Evolutionary conservation across 106 monocot genomes (phyloP), one percentile per base, ranked within the genome.

Genomic region (Agapanthus africanus): DNA sequence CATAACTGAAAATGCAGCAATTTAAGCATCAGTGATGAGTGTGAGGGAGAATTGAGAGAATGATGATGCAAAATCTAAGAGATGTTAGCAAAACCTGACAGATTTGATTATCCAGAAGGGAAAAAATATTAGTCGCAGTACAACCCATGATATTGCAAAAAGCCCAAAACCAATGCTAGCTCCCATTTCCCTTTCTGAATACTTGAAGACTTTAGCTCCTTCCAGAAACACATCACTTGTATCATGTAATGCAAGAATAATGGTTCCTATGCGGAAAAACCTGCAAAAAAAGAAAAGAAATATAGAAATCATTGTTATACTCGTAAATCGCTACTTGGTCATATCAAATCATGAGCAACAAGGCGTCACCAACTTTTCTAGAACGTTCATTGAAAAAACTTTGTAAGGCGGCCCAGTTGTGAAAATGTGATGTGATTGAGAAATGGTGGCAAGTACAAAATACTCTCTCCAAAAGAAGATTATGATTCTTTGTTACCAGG

Each of bases 161-260:
- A 86, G 68, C 25, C 83, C 95, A 74, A 95, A 95, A 67, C 66
- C 79, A 4, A 88, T 31, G 73, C 95, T 95, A 67, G 95, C 95
- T 37, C 60, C 83, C 7, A 82, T 71, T 71, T 95, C 95, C 63
- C 82, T 79, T 69, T 88, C 95, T 3, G 91, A 84, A 65, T 95
- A 95, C 70, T 95, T 95, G 79, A 81, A 95, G 11, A 95, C 37
- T 82, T 95, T 95, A 50, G 91, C 88, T 37, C 78, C 79, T 86
- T 95, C 95, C 22, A 95, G 51, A 73, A 95, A 95, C 21, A 95
- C 83, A 80, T 95, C 95, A 73, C 88, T 76, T 32, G 85, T 71
- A 75, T 95, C 95, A 78, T 95, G 95, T 56, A 95, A 59, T 5
- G 83, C 90, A 35, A 95, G 88, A 68, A 95, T 80, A 11, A 95